Evolutionary conservation across 2,329 filamentous ascomycete species (phyloP), one percentile per base, ranked within the genome.

Genomic region (Fusarium compactum): DNA sequence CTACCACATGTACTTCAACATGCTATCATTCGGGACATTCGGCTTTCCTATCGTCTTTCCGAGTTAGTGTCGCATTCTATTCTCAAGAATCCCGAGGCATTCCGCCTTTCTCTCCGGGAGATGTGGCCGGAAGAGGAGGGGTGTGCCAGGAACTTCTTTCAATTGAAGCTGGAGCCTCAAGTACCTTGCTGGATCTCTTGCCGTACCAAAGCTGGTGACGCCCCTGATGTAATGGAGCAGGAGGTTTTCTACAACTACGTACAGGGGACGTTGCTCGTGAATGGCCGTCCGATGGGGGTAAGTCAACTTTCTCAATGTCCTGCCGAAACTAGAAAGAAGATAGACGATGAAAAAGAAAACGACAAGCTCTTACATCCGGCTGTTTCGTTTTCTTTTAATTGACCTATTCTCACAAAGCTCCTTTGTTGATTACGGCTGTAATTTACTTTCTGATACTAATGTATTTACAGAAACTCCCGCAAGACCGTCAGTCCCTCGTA

Each of bases 391-490:
- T n/a, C 11, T 32, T 30, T 51, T 16, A 14, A 12, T 22, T n/a
- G 15, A 6, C 10, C 5, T 5, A 25, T 9, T 15, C 11, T 51
- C 16, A 22, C 32, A 9, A 9, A 10, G 2, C 11, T 12, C 11
- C 16, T 18, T 14, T 5, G 20, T 18, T 15, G n/a, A 18, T 8
- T 3, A 9, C 6, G 7, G 15, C 20, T 25, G 3, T 11, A 3
- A 14, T 4, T 32, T 10, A 18, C 16, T 34, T 12, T 16, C 2
- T 5, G 24, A 34, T 51, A 30, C 47, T 51, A 25, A 51, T 5
- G 10, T 34, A 3, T 3, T n/a, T 34, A 12, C 18, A 53, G 6
- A 87, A 85, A 40, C 81, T 91, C 0, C 89, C 90, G 0, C 74
- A 80, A 11, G 79, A 85, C 4, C 85, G 81, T 20, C 80, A 82